Base-by-base conservation (phyloP, 805 yeast genomes). In the Yamadazyma sp. region DNA sequence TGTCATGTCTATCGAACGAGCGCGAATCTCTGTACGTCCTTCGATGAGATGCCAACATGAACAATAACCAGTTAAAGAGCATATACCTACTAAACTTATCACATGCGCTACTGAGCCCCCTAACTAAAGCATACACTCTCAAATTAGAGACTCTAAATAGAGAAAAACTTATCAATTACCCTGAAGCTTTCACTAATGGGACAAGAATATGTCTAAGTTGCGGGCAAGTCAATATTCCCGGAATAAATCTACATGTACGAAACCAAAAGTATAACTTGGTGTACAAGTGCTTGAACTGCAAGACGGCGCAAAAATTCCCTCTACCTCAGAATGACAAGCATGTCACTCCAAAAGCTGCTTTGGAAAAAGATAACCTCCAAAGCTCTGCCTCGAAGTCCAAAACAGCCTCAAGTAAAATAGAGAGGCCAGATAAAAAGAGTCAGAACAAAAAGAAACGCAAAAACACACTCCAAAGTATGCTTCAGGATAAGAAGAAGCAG, bases 361-460 rank as follows among this genome's bases (percentile, higher is more conserved):
- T 21, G 8, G 8, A 6, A 9, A n/a, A 25, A 25, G 28, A 13
- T 13, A 25, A 25, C 12, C 6, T 13, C n/a, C 25, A 22, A 22
- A 22, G 25, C n/a, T 12, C 22, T 6, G 6, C 22, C 3, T 5
- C 21, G 10, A 11, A 16, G 9, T 12, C 11, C 4, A 5, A 28
- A 17, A 17, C 21, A n/a, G 22, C 19, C 22, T 12, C 18, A 25
- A 34, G 5, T 27, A 28, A 14, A 21, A 17, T 17, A 25, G 42
- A 14, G 12, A 28, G 19, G 33, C 38, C 70, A 64, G 45, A 64
- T 62, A 15, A 55, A 75, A 31, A 60, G 23, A n/a, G 26, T 27
- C 26, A 22, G 19, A 38, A 70, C 12, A 75, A 73, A 50, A 75
- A 72, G 55, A 58, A 76, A 31, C 75, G 71, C 51, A 60, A 60